Evolutionary conservation across 257 asterid species (phyloP).

Genomic region (Thymus quinquecostatus): DNA sequence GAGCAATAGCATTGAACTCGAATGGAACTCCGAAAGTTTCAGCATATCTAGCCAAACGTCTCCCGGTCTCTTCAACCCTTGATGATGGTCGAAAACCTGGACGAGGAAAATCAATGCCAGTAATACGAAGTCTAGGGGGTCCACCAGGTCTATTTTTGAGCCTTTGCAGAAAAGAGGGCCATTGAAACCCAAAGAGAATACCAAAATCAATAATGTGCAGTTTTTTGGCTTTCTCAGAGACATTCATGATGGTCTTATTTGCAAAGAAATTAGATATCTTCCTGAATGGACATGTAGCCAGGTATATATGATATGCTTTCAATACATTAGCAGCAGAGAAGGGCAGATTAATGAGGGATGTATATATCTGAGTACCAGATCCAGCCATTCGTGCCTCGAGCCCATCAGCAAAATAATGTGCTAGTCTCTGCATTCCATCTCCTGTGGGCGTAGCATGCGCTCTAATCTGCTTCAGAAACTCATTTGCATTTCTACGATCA

Average conservation of each 20-base stretch:
- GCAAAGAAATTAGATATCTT: slow-evolving; percentile 50
- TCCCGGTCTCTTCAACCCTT: slow-evolving; percentile 56
- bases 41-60: slow-evolving; percentile 48
- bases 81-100: slow-evolving; percentile 53
- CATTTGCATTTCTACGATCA: slow-evolving; percentile 65
- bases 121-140: slow-evolving; percentile 53
- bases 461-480: slow-evolving; percentile 69
- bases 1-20: slow-evolving; percentile 52
- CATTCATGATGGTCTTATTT: slow-evolving; percentile 46
- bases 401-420: slow-evolving; percentile 52
- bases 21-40: slow-evolving; percentile 48
- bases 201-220: slow-evolving; percentile 61
- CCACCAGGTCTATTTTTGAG: slow-evolving; percentile 49
- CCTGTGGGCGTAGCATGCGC: slow-evolving; percentile 52
- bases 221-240: slow-evolving; percentile 38
- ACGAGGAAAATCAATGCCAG: slow-evolving; percentile 55
- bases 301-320: slow-evolving; percentile 53
- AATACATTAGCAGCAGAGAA: slow-evolving; percentile 48
- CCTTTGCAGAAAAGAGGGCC: slow-evolving; percentile 52
- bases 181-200: slow-evolving; percentile 59
- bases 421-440: slow-evolving; percentile 56
- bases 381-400: slow-evolving; percentile 67
- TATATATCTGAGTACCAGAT: slow-evolving; percentile 48
- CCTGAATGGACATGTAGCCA: slow-evolving; percentile 54
- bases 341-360: slow-evolving; percentile 30